Conservation (phyloP, 1,284 basidiomycete species). For the Trichosporon ovoides region DNA sequence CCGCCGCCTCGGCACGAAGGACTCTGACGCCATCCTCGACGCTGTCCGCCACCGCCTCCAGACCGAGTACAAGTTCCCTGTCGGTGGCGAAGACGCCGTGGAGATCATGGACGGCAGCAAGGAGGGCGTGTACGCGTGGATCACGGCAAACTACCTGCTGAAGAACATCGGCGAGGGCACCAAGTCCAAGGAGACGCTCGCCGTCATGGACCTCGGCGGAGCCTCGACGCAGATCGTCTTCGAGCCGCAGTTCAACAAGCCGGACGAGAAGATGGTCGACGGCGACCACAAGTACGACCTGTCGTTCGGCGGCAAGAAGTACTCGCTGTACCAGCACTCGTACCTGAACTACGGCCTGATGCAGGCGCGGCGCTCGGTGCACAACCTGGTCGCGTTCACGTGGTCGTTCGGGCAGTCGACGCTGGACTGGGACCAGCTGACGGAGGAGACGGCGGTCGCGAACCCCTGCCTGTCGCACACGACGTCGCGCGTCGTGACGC, state of each 20-base stretch:
- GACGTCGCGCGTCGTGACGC: constrained; percentile 60
- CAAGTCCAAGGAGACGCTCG: constrained; percentile 62
- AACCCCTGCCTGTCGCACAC: constrained; percentile 79
- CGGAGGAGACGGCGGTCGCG: constrained; percentile 47
- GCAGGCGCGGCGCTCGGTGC: constrained; percentile 77
- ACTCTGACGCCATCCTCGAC: constrained; percentile 69
- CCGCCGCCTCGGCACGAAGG: constrained; percentile 62
- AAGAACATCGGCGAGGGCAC: constrained; percentile 61
- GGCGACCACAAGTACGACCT: constrained; percentile 94
- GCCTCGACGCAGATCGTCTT: constrained; percentile 98
- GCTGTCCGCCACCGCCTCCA: constrained; percentile 66
- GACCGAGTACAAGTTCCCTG: constrained; percentile 66
- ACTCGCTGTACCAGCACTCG: constrained; percentile 86
- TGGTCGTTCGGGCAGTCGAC: constrained; percentile 52
- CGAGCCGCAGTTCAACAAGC: constrained; percentile 62
- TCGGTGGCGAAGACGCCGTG: constrained; percentile 60
- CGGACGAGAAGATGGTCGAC: constrained; percentile 58
- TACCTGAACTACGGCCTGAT: constrained; percentile 95
- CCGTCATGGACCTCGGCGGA: constrained; percentile 92
- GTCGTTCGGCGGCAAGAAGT: constrained; percentile 63
- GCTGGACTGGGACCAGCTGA: constrained; percentile 51
- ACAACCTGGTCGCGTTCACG: constrained; percentile 85
- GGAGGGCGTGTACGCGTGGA: constrained; percentile 97
- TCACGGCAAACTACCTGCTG: constrained; percentile 91
- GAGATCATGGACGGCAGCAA: constrained; percentile 94